Evolutionary conservation across 805 yeast genomes (phyloP).

Genomic region (Candida pini): DNA sequence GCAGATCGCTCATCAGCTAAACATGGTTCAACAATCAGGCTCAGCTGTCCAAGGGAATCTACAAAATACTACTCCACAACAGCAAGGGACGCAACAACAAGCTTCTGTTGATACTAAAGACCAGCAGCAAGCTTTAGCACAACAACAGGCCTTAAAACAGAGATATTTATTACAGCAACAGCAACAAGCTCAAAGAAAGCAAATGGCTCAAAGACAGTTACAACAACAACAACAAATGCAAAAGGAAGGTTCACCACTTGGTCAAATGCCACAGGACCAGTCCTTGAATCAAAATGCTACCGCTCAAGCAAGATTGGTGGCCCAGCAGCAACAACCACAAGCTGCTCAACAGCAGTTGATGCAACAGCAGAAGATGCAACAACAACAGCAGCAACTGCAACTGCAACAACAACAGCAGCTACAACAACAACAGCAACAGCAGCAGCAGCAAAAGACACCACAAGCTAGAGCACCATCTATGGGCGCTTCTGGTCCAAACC

Average conservation of each 20-base stretch:
- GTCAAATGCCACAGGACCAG: no score
- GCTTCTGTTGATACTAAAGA: not conserved
- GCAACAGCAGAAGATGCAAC: constrained; percentile 13
- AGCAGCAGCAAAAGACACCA: constrained; percentile 11
- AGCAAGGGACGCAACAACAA: constrained; percentile 1
- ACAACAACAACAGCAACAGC: constrained; percentile 7
- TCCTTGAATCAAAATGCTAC: no score
- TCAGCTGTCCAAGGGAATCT: constrained; percentile 1
- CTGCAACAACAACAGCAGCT: constrained; percentile 6
- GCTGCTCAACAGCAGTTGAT: constrained; percentile 5
- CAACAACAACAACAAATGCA: constrained; percentile 2
- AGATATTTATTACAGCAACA: constrained; percentile 13
- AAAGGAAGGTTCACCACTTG: no score
- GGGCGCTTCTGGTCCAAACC: constrained; percentile 8
- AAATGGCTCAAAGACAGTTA: not conserved
- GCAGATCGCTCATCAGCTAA: constrained; percentile 41
- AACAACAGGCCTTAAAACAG: constrained; percentile 1
- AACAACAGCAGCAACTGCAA: constrained; percentile 13
- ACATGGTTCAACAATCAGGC: constrained; percentile 17
- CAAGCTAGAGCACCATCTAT: constrained; percentile 11
- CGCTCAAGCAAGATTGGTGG: constrained; percentile 5
- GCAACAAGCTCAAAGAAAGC: constrained; percentile 3
- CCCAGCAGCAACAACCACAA: constrained; percentile 11
- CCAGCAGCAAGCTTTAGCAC: not conserved
- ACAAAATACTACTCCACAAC: not conserved